Percentiles rank a stretch among this genome's conserved stretches.
phyloP scores from a whole-genome alignment of 306 rosid genomes.

The Quercus gilva region DNA sequence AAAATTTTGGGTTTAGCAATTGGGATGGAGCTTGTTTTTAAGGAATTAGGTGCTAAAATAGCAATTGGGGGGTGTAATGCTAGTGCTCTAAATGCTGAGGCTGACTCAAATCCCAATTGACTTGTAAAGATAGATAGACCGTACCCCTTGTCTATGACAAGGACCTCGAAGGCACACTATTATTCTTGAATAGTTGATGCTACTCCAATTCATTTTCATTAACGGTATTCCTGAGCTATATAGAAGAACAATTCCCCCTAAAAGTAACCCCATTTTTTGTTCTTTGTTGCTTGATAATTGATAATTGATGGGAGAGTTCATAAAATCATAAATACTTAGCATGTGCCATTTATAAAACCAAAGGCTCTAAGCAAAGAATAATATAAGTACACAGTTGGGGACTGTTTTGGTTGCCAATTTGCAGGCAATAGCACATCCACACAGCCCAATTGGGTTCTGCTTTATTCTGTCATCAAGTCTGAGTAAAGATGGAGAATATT shows the following conservation, averaged over 20 bases:
- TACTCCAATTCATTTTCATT: not conserved
- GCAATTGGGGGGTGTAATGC: too few species aligned
- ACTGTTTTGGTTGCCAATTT: conserved; percentile 1
- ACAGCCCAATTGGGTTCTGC: not conserved
- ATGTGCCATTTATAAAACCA: not conserved
- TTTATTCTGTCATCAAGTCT: not conserved
- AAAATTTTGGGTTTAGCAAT: too few species aligned
- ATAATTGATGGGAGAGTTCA: not conserved
- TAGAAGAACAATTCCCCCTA: conserved; percentile 13
- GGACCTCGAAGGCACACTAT: not conserved
- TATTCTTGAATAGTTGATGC: not conserved
- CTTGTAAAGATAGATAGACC: not conserved
- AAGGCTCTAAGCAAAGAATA: not conserved
- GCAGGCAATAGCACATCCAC: conserved; percentile 1
- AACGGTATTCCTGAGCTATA: not conserved
- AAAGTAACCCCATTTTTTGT: too few species aligned
- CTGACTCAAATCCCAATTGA: too few species aligned
- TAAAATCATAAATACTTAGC: not conserved
- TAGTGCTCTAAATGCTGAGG: too few species aligned
- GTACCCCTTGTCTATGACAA: not conserved
- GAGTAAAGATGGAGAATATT: not conserved
- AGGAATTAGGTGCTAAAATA: too few species aligned
- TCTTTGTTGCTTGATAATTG: not conserved
- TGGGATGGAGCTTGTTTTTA: too few species aligned
- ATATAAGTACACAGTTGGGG: not conserved